Percentiles rank a stretch among this genome's conserved stretches.
phyloP scores from a whole-genome alignment of 2,329 filamentous ascomycete species.

The Ceratocystis ficicola region DNA sequence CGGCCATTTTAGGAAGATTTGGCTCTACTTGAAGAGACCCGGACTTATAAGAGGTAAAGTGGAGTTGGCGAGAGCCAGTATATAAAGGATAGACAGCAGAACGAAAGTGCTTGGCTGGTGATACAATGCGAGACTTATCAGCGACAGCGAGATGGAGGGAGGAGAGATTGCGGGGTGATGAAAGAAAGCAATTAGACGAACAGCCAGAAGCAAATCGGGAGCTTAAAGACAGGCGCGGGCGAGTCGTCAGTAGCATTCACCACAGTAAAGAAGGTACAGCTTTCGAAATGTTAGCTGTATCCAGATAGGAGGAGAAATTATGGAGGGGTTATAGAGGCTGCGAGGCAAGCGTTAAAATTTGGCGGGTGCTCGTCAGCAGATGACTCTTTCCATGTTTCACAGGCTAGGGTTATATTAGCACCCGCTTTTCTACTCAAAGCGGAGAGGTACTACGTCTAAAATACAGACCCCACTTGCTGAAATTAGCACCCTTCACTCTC shows the following conservation, averaged over 20 bases:
- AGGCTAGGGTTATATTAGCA: constrained; percentile 12
- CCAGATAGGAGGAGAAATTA: neutral
- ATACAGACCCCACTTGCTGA: neutral
- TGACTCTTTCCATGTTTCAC: constrained; percentile 13
- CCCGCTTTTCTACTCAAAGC: neutral
- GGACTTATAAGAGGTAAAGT: neutral
- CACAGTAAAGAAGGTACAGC: constrained; percentile 12
- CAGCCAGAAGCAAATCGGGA: neutral
- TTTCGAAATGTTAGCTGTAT: constrained; percentile 13
- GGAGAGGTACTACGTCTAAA: neutral
- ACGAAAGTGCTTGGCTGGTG: neutral
- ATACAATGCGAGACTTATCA: constrained; percentile 2
- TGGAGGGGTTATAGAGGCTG: constrained; percentile 6
- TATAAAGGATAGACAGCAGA: neutral
- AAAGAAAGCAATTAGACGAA: neutral
- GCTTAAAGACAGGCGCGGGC: constrained; percentile 8
- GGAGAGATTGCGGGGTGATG: neutral
- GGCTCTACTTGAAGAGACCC: constrained; percentile 16
- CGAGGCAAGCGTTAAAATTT: constrained; percentile 15
- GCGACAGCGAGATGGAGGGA: constrained; percentile 4
- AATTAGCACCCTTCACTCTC: neutral
- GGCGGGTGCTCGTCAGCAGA: neutral
- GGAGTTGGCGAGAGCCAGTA: neutral
- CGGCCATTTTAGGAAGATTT: constrained; percentile 33
- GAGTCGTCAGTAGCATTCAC: constrained; percentile 17